Conservation (phyloP, 345 rosid genomes). For the Melaleuca quinquenervia region DNA sequence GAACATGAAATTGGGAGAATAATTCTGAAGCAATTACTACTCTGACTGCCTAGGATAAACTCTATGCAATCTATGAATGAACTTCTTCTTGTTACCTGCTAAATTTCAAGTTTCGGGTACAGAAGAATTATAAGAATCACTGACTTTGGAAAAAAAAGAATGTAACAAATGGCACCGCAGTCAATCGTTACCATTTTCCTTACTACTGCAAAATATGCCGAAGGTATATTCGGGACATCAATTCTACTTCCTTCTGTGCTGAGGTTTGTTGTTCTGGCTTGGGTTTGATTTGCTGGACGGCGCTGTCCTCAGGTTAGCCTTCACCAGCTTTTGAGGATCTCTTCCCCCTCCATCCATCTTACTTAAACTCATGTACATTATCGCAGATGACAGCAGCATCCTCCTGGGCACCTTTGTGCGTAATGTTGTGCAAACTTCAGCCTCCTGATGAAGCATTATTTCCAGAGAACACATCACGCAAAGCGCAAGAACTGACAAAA, state of each 20-base stretch:
- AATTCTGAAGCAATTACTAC: neutral
- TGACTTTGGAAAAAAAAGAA: neutral
- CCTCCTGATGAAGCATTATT: constrained; percentile 1
- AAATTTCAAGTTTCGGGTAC: neutral
- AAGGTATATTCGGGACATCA: neutral
- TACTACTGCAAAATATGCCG: neutral
- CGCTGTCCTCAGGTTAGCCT: constrained; percentile 25
- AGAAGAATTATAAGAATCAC: neutral
- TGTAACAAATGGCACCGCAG: neutral
- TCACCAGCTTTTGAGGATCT: constrained; percentile 16
- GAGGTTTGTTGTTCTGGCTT: constrained; percentile 28
- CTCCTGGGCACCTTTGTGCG: constrained; percentile 19
- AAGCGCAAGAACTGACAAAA: neutral
- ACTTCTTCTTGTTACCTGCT: neutral
- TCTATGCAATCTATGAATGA: neutral
- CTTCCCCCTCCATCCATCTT: constrained; percentile 7
- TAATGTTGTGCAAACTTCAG: constrained; percentile 1
- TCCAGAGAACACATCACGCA: neutral
- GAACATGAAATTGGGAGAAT: neutral
- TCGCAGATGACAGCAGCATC: constrained; percentile 17
- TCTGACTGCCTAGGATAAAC: neutral
- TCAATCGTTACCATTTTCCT: neutral
- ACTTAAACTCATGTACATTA: constrained; percentile 5
- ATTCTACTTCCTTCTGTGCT: neutral
- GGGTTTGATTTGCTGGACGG: constrained; percentile 47